Evolutionary conservation across 179 eudicot genomes (phyloP), one percentile per base, ranked within the genome.

Genomic region (Drosera spatulata): DNA sequence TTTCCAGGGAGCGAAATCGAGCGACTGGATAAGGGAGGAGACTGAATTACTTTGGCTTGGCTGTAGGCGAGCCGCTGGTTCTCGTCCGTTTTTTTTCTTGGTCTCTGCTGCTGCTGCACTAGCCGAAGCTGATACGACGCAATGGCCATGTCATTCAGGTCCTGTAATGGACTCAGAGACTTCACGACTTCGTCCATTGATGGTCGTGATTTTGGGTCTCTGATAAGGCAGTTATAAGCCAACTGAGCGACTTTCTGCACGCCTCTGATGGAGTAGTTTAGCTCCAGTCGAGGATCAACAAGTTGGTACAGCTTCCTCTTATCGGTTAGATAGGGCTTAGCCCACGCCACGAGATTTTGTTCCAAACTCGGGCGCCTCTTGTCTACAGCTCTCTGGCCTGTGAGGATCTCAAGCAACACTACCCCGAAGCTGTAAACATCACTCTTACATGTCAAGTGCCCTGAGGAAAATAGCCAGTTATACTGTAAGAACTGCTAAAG

Each of bases 81-180:
- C 22, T 71, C 82, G 40, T 82, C 95, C 2, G 71, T 66, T 59
- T 82, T 82, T 79, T 75, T 90, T 73, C 83, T 85, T 41, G 87
- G 83, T 68, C 87, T 81, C 14, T 80, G 85, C 40, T 73, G 77
- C 59, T 87, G 97, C 56, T 91, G 80, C 46, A 77, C 57, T 55
- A 11, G 39, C 7, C 90, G 86, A 33, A 84, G 68, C 50, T 87
- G 97, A 57, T 79, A 80, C n/a, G 86, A 71, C 52, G 78, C 63
- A 62, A 85, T 80, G 12, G 96, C 96, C 62, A 85, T 73, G 68
- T 91, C 97, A 10, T 83, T 82, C 49, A 91, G 80, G 40, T 83
- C 94, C 65, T 81, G 88, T 58, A 91, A 66, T 7, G 89, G 86
- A 46, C 72, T 70, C 7, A 77, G 75, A n/a, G 58, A 64, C 62